Percentiles rank a stretch among this genome's conserved stretches.
These are phyloP conservation scores for Sclerotinia spermophila DNA, from an alignment of 2,329 filamentous ascomycete species.

Conservation along the genomic window DNA sequence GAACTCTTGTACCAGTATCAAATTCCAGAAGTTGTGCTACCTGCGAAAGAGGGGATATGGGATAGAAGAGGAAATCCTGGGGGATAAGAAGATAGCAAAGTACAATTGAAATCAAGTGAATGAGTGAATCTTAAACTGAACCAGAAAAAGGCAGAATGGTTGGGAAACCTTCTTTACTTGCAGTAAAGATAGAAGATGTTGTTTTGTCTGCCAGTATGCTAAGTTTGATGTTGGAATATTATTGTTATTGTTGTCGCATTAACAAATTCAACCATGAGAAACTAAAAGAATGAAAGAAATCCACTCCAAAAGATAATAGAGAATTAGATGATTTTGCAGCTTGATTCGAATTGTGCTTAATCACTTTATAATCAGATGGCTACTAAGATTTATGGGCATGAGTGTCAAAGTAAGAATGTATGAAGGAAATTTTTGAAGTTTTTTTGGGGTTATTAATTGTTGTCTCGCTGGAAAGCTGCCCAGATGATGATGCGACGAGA, in stretches of 20 bases:
- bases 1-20: not conserved
- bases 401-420: not conserved
- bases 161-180: not conserved
- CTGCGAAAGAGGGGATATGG: not conserved
- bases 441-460: not conserved
- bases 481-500: slow-evolving; percentile 12
- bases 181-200: not conserved
- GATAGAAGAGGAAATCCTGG: not conserved
- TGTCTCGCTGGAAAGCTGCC: slow-evolving; percentile 8
- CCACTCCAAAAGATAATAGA: not conserved
- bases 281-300: slow-evolving; percentile 11
- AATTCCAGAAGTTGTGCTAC: slow-evolving; percentile 15
- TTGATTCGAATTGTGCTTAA: not conserved
- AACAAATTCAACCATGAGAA: not conserved
- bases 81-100: not conserved
- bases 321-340: not conserved
- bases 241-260: slow-evolving; percentile 16
- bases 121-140: not conserved
- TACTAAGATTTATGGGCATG: not conserved
- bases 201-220: not conserved
- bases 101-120: slow-evolving; percentile 3
- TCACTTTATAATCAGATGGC: not conserved
- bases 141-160: not conserved
- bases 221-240: slow-evolving; percentile 14
- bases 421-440: not conserved